Conservation (phyloP, 1,284 basidiomycete genomes). For the Bjerkandera adusta region DNA sequence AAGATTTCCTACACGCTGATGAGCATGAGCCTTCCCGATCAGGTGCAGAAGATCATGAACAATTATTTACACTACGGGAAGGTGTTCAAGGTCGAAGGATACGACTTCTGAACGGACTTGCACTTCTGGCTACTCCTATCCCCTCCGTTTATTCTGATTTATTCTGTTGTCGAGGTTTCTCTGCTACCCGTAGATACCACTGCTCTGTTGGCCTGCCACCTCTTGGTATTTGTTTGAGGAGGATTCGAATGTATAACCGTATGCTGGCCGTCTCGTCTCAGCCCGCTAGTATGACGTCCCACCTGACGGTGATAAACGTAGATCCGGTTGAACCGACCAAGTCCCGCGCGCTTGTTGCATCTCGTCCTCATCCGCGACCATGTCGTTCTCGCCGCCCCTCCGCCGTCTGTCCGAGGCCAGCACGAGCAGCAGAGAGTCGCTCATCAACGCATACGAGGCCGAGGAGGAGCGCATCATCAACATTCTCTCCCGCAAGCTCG, state of each 20-base stretch:
- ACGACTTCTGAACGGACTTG: slow-evolving; percentile 52
- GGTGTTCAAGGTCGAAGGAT: slow-evolving; percentile 79
- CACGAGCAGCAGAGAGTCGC: slow-evolving; percentile 57
- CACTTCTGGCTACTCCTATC: not conserved
- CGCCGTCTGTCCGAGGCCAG: slow-evolving; percentile 54
- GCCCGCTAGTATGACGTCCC: too few relatives aligned
- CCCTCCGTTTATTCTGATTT: too few relatives aligned
- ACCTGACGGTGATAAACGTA: too few relatives aligned
- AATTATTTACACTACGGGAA: slow-evolving; percentile 80
- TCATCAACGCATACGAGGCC: slow-evolving; percentile 84
- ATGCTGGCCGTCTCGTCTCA: too few relatives aligned
- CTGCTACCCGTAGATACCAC: too few relatives aligned
- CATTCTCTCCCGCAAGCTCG: slow-evolving; percentile 71
- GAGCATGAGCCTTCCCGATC: slow-evolving; percentile 88
- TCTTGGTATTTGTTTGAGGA: too few relatives aligned
- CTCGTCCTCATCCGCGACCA: slow-evolving; percentile 24
- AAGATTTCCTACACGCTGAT: slow-evolving; percentile 94
- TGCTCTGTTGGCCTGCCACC: too few relatives aligned
- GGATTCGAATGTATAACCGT: too few relatives aligned
- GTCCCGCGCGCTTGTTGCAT: not conserved
- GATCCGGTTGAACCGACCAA: not conserved
- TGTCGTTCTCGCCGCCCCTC: slow-evolving; percentile 64
- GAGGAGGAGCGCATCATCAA: slow-evolving; percentile 87
- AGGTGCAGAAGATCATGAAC: slow-evolving; percentile 85
- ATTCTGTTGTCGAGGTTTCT: too few relatives aligned